Evolutionary conservation across 148 eudicot genomes (phyloP), one percentile per base, ranked within the genome.

Genomic region (Chenopodium album): DNA sequence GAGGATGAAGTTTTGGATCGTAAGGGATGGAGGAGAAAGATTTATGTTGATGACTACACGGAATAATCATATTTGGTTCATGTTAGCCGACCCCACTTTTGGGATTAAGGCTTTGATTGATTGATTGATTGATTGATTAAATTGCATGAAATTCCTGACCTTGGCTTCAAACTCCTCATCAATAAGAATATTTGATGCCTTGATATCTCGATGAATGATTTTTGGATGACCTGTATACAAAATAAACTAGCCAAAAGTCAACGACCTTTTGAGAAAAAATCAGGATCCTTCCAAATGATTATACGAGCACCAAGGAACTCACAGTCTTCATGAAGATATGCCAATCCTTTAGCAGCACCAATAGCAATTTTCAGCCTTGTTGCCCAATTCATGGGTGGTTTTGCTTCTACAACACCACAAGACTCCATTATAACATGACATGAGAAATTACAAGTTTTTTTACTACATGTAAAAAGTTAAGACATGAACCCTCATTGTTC

Each of bases 151-250:
- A 13, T 62, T 26, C 19, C 23, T 76, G 79, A 90, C 95, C 98
- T 92, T 94, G 76, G 94, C 89, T 86, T 91, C 98, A 85, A 91
- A 92, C 78, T 87, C 81, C 26, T 83, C 78, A 86, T 94, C 96
- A 79, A 92, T 85, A 87, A 94, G 93, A 79, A 94, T 94, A 86
- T 94, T 91, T 29, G 96, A 80, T 13, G 98, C 92, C 87, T 94
- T 94, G 79, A 92, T 91, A 84, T 94, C 96, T 50, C 98, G 92
- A 78, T 94, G 98, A 81, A 94, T 92, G 82, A 94, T 89, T 87
- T 92, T 94, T 47, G 98, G 98, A 1, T 87, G 87, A 85, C 94
- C 98, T 94, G 89, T 70, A 81, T 54, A 81, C 10, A 80, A 23
- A 65, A 12, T 77, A 22, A 34, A 26, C 76, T 41, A 78, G 62